Conservation (phyloP, 441 rosid genomes). For the Euphorbia corollata region DNA sequence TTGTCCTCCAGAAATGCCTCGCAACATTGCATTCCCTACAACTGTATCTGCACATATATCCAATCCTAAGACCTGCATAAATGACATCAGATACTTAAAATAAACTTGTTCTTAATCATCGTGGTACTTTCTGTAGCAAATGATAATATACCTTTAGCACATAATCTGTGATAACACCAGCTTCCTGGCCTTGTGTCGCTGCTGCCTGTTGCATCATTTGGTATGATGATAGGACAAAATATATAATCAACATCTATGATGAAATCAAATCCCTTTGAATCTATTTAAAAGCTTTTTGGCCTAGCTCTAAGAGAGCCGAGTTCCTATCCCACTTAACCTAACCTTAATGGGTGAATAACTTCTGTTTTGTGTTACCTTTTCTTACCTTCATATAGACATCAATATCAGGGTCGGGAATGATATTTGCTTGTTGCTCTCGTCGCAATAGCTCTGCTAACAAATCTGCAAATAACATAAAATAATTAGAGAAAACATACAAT, state of each 20-base stretch:
- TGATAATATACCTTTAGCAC: slow-evolving; percentile 37
- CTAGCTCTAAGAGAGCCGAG: too few relatives aligned
- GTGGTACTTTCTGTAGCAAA: neutral
- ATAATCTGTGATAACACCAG: slow-evolving; percentile 61
- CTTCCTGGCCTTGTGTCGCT: slow-evolving; percentile 53
- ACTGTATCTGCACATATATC: slow-evolving; percentile 74
- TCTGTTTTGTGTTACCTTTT: neutral
- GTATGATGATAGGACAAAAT: neutral
- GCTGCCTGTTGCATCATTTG: slow-evolving; percentile 33
- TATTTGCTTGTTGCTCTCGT: slow-evolving; percentile 26
- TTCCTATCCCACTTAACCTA: too few relatives aligned
- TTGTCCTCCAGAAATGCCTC: slow-evolving; percentile 90
- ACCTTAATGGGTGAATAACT: too few relatives aligned
- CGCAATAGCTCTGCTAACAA: slow-evolving; percentile 25
- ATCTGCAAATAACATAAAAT: slow-evolving; percentile 17
- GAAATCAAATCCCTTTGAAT: too few relatives aligned
- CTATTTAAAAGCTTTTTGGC: too few relatives aligned
- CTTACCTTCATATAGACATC: slow-evolving; percentile 31
- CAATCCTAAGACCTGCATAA: slow-evolving; percentile 61
- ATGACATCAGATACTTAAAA: neutral
- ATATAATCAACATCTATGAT: neutral
- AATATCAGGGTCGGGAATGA: slow-evolving; percentile 32
- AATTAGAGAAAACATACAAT: neutral
- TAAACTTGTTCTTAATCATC: neutral
- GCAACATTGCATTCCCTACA: slow-evolving; percentile 77